Percentiles rank a stretch among this genome's conserved stretches.
Conservation (phyloP, 1,284 basidiomycete genomes). For the Kalmanozyma brasiliensis region DNA sequence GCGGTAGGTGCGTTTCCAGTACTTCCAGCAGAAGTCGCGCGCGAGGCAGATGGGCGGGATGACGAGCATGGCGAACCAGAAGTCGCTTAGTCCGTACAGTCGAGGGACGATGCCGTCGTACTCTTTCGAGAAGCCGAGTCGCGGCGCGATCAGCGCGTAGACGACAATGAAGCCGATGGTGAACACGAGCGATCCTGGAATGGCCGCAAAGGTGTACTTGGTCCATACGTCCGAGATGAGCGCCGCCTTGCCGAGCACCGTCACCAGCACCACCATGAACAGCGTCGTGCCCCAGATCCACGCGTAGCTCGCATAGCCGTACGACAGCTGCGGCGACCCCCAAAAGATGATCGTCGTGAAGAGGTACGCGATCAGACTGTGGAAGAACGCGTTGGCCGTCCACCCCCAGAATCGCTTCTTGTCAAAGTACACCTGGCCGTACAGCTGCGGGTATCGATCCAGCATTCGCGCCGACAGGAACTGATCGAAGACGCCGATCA, state of each 20-base stretch:
- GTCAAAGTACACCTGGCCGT: constrained; percentile 70
- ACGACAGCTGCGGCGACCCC: constrained; percentile 76
- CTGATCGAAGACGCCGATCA: constrained; percentile 97
- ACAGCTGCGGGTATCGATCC: constrained; percentile 96
- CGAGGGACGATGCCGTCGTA: constrained; percentile 78
- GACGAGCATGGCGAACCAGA: constrained; percentile 90
- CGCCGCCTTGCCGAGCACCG: constrained; percentile 96
- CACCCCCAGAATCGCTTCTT: constrained; percentile 81
- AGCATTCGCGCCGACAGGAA: constrained; percentile 96
- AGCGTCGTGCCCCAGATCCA: constrained; percentile 99
- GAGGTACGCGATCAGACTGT: constrained; percentile 84
- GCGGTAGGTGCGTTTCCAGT: constrained; percentile 78
- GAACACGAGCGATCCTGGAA: constrained; percentile 91
- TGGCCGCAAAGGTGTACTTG: constrained; percentile 89
- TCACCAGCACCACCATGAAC: constrained; percentile 90
- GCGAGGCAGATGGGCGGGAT: constrained; percentile 86
- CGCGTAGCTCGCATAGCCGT: constrained; percentile 86
- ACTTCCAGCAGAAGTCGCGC: constrained; percentile 74
- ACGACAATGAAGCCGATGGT: constrained; percentile 92
- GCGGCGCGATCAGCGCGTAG: constrained; percentile 87
- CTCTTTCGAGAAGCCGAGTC: constrained; percentile 87
- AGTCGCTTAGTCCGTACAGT: constrained; percentile 85
- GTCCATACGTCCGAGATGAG: constrained; percentile 99
- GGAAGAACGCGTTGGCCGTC: constrained; percentile 84
- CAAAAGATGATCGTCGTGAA: constrained; percentile 91